Percentiles rank a stretch among this genome's conserved stretches.
phyloP scores from a whole-genome alignment of 176 grass and related monocot genomes.

The Aegilops bicornis region DNA sequence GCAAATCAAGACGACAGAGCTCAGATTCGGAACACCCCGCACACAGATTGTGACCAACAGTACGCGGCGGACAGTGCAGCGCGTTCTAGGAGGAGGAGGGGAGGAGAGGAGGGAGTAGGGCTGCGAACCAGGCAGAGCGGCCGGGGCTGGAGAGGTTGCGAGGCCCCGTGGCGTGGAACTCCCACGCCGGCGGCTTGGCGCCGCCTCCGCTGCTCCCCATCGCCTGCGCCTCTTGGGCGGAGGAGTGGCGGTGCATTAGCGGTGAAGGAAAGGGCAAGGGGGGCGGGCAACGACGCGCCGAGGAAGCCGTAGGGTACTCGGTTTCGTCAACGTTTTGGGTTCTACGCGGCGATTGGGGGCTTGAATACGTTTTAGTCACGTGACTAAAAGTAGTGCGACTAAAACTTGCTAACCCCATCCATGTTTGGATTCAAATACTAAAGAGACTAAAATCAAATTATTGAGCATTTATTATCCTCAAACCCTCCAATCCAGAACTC shows the following conservation, averaged over 20 bases:
- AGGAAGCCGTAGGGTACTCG: too few species aligned
- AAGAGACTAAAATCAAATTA: too few species aligned
- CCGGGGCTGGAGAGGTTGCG: constrained; percentile 75
- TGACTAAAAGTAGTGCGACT: too few species aligned
- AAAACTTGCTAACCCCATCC: too few species aligned
- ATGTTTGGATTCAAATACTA: too few species aligned
- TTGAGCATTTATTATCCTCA: too few species aligned
- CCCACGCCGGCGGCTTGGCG: constrained; percentile 36
- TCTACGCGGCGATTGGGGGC: neutral
- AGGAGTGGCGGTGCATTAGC: neutral
- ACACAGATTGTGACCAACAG: neutral
- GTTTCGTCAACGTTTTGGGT: too few species aligned
- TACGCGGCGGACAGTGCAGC: neutral
- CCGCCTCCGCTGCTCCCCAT: constrained; percentile 34
- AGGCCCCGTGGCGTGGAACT: constrained; percentile 76
- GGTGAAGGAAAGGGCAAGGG: neutral
- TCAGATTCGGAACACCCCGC: neutral
- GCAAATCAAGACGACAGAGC: neutral
- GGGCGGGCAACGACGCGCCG: too few species aligned
- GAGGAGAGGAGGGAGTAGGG: neutral
- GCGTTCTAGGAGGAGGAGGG: neutral
- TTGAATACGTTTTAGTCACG: too few species aligned
- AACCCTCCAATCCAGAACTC: too few species aligned
- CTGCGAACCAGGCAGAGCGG: constrained; percentile 38
- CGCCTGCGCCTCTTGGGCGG: neutral